phyloP scores from a whole-genome alignment of 2,329 filamentous ascomycete genomes.

The Pestalotiopsis sp. region DNA sequence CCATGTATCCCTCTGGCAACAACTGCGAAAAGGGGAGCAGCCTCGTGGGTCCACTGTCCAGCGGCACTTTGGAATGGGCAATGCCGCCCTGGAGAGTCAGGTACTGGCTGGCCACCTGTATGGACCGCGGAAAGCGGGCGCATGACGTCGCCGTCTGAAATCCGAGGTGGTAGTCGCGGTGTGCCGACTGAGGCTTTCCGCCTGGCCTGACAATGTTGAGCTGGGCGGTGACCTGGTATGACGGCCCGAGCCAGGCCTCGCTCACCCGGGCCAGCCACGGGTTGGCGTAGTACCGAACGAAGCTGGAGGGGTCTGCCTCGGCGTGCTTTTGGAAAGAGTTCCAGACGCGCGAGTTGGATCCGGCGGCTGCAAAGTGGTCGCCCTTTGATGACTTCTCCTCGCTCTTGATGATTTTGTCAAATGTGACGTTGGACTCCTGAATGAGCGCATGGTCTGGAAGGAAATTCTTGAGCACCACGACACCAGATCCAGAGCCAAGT shows the following conservation, averaged over 20 bases:
- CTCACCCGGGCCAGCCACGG: slow-evolving; percentile 57
- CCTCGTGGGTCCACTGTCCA: slow-evolving; percentile 60
- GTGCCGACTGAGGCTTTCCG: slow-evolving; percentile 57
- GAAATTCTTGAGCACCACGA: slow-evolving; percentile 59
- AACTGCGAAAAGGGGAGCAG: slow-evolving; percentile 63
- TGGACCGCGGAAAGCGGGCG: slow-evolving; percentile 49
- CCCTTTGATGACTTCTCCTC: slow-evolving; percentile 42
- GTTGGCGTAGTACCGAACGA: slow-evolving; percentile 62
- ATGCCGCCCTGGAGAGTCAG: slow-evolving; percentile 66
- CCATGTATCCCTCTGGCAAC: slow-evolving; percentile 59
- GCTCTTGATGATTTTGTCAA: slow-evolving; percentile 48
- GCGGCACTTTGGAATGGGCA: slow-evolving; percentile 63
- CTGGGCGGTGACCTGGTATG: slow-evolving; percentile 63
- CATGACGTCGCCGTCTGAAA: slow-evolving; percentile 56
- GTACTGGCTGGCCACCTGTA: slow-evolving; percentile 57
- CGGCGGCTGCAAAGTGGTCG: slow-evolving; percentile 62
- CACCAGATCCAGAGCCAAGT: slow-evolving; percentile 58
- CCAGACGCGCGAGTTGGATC: slow-evolving; percentile 65
- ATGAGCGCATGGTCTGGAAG: slow-evolving; percentile 46
- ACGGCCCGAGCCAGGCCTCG: slow-evolving; percentile 60
- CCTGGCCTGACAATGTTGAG: slow-evolving; percentile 65
- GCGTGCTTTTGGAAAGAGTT: slow-evolving; percentile 68
- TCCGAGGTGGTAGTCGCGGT: slow-evolving; percentile 67
- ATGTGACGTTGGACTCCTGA: slow-evolving; percentile 48
- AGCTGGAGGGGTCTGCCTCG: slow-evolving; percentile 51